These are phyloP conservation scores for Trametes meyenii DNA, from an alignment of 768 basidiomycete genomes.

Conservation along the genomic window DNA sequence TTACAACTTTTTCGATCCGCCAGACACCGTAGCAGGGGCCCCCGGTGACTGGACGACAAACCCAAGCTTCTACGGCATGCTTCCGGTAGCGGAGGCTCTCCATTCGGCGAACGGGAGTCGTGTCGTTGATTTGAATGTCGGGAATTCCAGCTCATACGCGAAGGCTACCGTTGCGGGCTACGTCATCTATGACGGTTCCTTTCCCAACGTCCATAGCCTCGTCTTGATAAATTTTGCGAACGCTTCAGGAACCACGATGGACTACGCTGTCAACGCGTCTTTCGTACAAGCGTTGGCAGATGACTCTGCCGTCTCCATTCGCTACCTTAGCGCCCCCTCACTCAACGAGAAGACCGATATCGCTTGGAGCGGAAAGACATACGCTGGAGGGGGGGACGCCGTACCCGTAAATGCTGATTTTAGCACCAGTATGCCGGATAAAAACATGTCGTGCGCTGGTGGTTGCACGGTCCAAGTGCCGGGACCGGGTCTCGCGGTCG, in stretches of 20 bases:
- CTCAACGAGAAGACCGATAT: constrained; percentile 55
- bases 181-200: constrained; percentile 58
- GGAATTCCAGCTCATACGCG: constrained; percentile 39
- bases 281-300: constrained; percentile 32
- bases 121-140: constrained; percentile 49
- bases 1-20: constrained; percentile 55
- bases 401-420: constrained; percentile 29
- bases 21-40: constrained; percentile 34
- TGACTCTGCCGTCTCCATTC: constrained; percentile 41
- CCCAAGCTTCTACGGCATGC: constrained; percentile 52
- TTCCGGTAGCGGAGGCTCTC: constrained; percentile 49
- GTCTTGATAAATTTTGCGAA: constrained; percentile 56
- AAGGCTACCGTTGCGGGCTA: constrained; percentile 53
- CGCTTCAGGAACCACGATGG: constrained; percentile 39
- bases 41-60: constrained; percentile 49
- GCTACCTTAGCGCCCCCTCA: constrained; percentile 51
- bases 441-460: constrained; percentile 43
- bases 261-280: constrained; percentile 45
- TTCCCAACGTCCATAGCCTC: constrained; percentile 44
- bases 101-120: constrained; percentile 43
- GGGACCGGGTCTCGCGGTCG: constrained; percentile 52
- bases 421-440: constrained; percentile 32
- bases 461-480: constrained; percentile 53
- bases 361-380: constrained; percentile 64
- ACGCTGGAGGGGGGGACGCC: constrained; percentile 45